phyloP scores from a whole-genome alignment of 2,329 filamentous ascomycete species.

The Penicillium oxalicum region DNA sequence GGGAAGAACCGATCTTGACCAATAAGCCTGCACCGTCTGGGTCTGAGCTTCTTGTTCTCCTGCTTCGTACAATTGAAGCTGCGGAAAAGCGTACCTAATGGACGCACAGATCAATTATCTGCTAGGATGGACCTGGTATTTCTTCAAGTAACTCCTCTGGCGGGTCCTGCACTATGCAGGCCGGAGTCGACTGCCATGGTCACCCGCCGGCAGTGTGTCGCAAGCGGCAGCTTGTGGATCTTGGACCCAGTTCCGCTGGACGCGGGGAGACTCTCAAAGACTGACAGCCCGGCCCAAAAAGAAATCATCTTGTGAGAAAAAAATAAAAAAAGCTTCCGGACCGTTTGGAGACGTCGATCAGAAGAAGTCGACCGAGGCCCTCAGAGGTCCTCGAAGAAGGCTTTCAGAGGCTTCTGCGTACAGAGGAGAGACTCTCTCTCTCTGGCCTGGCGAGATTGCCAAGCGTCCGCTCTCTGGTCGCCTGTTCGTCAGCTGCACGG shows the following conservation, averaged over 20 bases:
- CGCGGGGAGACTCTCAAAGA: background rate
- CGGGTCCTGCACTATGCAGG: background rate
- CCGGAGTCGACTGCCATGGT: background rate
- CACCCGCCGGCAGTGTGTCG: slow-evolving; percentile 2
- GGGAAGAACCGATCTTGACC: background rate
- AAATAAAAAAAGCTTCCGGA: background rate
- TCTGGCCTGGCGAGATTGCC: too few relatives aligned
- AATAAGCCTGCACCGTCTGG: background rate
- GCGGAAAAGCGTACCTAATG: background rate
- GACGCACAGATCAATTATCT: background rate
- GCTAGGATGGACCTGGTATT: background rate
- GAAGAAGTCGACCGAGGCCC: too few relatives aligned
- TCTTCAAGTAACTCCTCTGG: background rate
- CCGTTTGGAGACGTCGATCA: too few relatives aligned
- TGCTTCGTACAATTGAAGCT: background rate
- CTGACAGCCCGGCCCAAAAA: background rate
- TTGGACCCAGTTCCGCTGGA: background rate
- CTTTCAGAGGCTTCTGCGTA: too few relatives aligned
- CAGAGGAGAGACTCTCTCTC: too few relatives aligned
- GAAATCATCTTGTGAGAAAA: background rate
- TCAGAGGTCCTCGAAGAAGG: background rate
- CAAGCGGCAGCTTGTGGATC: slow-evolving; percentile 6
- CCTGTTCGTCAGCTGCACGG: background rate
- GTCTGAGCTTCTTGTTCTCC: background rate
- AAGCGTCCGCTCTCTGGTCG: too few relatives aligned